Evolutionary conservation across 768 basidiomycete species (phyloP), one percentile per base, ranked within the genome.

Genomic region (Serendipita sp.): DNA sequence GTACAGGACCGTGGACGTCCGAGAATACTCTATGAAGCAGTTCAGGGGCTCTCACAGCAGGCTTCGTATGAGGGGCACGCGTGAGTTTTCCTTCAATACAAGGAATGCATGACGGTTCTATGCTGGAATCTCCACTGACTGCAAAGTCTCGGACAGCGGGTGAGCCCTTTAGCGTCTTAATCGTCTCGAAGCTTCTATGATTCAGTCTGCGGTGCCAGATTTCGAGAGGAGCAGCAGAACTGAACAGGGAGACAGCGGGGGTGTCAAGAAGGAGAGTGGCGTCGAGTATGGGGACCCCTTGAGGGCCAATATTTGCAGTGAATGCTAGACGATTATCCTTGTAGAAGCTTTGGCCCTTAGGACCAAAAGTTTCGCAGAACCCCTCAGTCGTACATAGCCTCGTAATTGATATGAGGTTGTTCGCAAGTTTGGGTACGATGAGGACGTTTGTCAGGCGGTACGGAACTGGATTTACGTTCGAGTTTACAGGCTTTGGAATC

Each of bases 81-180:
- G 45, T 66, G 37, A 56, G 58, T 38, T 68, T 68, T 3, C 67
- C 64, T 3, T 32, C 18, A 1, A 58, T 63, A 56, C 67, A 68
- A 30, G 63, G 45, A 8, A 47, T 37, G 37, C 67, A 68, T 10
- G 47, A 7, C 15, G 53, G 30, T 13, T 13, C 53, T n/a, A 16
- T 32, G 24, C 24, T 24, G 24, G 24, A 24, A 13, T 46, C 18
- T 46, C 13, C 45, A 46, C 15, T 18, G 45, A 13, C 4, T 16
- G 28, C 8, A 44, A 24, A 24, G 24, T 24, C 24, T 46, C 2
- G 2, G n/a, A 3, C n/a, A 30, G 18, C 1, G n/a, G 37, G 47
- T 15, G 24, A 16, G 15, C 15, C 51, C 11, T 34, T 53, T 13
- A 65, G 45, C 11, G n/a, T 10, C 63, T 16, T n/a, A 11, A 65